Evolutionary conservation across 306 rosid genomes (phyloP).

Genomic region (Trifolium repens): DNA sequence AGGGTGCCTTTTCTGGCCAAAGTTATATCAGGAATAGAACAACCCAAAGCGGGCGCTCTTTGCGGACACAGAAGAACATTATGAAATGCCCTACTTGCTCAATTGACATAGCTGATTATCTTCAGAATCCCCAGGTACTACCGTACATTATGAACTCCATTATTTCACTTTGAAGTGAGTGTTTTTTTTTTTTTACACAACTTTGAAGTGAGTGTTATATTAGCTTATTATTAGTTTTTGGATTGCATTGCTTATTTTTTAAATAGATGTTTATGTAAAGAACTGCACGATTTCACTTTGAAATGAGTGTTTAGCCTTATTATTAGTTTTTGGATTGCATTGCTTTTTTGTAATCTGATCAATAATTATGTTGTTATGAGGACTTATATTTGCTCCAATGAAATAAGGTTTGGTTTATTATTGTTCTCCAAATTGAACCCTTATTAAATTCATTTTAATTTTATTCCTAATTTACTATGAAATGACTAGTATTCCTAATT

Average conservation of each 20-base stretch:
- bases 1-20: constrained; percentile 60
- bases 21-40: constrained; percentile 59
- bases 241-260: no score
- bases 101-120: constrained; percentile 70
- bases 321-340: constrained; percentile 22
- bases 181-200: no score
- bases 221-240: no score
- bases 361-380: background rate
- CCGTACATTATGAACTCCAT: background rate
- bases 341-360: background rate
- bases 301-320: background rate
- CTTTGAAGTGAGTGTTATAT: no score
- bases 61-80: constrained; percentile 65
- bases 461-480: background rate
- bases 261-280: background rate
- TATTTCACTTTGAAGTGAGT: background rate
- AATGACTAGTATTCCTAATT: constrained; percentile 1
- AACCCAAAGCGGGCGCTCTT: constrained; percentile 51
- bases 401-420: background rate
- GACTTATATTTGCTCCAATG: constrained; percentile 9
- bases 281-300: background rate
- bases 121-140: constrained; percentile 74
- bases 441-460: background rate
- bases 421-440: background rate
- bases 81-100: constrained; percentile 79